A percentile compares a stretch with the other conserved stretches of the same genome.
Conservation (phyloP, 345 rosid species). For the Ricinus communis region DNA sequence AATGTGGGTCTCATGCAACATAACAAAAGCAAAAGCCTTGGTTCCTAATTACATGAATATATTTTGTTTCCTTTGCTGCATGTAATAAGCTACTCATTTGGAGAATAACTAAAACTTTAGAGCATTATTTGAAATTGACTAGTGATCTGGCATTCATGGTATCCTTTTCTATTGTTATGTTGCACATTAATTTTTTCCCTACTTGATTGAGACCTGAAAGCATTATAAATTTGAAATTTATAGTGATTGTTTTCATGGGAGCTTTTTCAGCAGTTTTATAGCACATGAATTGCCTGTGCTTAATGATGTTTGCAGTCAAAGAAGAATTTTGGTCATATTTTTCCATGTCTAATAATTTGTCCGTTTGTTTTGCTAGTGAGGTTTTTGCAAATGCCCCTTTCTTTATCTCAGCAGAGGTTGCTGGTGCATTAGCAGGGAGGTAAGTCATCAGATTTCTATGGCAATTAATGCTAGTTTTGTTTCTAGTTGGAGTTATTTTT, state of each 20-base stretch:
- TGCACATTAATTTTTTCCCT: too few species aligned
- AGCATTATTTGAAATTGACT: neutral
- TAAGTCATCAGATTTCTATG: constrained; percentile 33
- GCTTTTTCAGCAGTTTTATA: neutral
- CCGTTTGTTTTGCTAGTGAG: constrained; percentile 48
- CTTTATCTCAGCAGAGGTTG: constrained; percentile 85
- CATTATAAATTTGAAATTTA: too few species aligned
- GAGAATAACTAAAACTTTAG: neutral
- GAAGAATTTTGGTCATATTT: neutral
- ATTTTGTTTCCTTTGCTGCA: neutral
- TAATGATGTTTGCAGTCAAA: constrained; percentile 1
- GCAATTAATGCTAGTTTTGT: constrained; percentile 14
- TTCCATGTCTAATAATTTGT: constrained; percentile 15
- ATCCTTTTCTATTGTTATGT: too few species aligned
- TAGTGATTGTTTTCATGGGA: too few species aligned
- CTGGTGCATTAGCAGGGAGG: constrained; percentile 66
- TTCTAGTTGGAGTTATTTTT: constrained; percentile 19
- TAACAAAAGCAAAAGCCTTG: neutral
- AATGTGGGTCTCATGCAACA: neutral
- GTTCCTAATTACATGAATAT: neutral
- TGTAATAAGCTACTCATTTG: neutral
- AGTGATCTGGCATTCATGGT: neutral
- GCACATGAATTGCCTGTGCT: neutral
- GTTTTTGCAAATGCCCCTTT: constrained; percentile 91
- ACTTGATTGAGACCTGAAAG: too few species aligned